These are phyloP conservation scores for Millerozyma miso DNA, from an alignment of 805 yeast species.

Conservation along the genomic window DNA sequence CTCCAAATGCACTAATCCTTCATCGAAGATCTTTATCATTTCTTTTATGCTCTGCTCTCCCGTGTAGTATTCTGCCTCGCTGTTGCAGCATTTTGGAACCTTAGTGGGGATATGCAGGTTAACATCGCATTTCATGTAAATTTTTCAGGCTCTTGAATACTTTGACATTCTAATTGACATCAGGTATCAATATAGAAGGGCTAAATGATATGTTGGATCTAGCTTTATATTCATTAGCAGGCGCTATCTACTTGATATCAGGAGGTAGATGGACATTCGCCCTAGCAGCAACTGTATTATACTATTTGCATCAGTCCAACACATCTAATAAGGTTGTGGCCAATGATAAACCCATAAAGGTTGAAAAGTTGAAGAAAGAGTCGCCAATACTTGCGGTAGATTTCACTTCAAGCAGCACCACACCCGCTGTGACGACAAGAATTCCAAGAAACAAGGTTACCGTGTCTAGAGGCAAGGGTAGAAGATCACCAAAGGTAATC, in stretches of 20 bases:
- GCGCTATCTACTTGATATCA: conserved; percentile 26
- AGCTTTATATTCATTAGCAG: conserved; percentile 18
- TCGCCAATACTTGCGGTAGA: conserved; percentile 40
- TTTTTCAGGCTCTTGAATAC: conserved; percentile 1
- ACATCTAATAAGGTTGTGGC: neutral
- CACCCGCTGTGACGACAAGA: conserved; percentile 13
- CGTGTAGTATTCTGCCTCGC: neutral
- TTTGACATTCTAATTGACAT: neutral
- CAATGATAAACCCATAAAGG: conserved; percentile 1
- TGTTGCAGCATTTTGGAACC: no score
- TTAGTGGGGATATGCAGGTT: neutral
- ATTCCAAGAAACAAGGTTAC: conserved; percentile 5
- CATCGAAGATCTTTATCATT: neutral
- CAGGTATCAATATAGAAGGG: neutral
- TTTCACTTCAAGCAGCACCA: conserved; percentile 34
- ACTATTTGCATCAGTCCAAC: conserved; percentile 6
- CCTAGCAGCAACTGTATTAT: conserved; percentile 15
- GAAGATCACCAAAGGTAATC: conserved; percentile 40
- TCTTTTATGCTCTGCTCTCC: neutral
- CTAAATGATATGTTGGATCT: conserved; percentile 3
- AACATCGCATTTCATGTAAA: conserved; percentile 9
- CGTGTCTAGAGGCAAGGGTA: conserved; percentile 17
- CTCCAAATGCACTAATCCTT: neutral
- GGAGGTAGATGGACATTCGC: conserved; percentile 43
- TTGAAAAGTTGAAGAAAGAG: conserved; percentile 10